These are phyloP conservation scores for Xylaria sp. DNA, from an alignment of 2,329 filamentous ascomycete genomes.

Conservation along the genomic window DNA sequence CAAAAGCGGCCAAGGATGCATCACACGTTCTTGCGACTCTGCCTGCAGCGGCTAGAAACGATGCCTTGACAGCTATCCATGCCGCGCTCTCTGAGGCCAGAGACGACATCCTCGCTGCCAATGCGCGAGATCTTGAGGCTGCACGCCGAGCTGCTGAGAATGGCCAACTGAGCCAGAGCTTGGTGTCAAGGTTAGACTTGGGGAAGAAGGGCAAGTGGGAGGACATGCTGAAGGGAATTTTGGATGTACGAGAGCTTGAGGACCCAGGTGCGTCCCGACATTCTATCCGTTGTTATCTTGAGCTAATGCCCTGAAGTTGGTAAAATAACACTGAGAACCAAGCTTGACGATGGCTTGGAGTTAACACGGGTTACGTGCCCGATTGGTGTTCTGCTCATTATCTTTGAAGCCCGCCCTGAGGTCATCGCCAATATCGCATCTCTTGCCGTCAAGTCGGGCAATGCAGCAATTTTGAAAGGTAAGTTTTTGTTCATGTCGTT, in stretches of 20 bases:
- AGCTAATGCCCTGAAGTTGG: slow-evolving; percentile 69
- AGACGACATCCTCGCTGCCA: slow-evolving; percentile 84
- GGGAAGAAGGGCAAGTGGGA: slow-evolving; percentile 91
- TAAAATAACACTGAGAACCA: slow-evolving; percentile 82
- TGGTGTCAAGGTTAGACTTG: slow-evolving; percentile 89
- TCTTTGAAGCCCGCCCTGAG: slow-evolving; percentile 97
- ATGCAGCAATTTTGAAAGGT: slow-evolving; percentile 95
- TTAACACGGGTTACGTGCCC: slow-evolving; percentile 92
- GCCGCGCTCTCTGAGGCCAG: slow-evolving; percentile 75
- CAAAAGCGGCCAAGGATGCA: slow-evolving; percentile 79
- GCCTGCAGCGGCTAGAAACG: slow-evolving; percentile 79
- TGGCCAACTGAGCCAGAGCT: slow-evolving; percentile 80
- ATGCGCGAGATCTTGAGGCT: slow-evolving; percentile 80
- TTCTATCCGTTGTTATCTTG: not conserved
- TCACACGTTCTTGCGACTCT: slow-evolving; percentile 87
- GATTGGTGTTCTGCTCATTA: slow-evolving; percentile 97
- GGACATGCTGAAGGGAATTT: slow-evolving; percentile 95
- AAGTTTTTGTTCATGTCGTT: not conserved
- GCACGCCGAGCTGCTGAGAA: slow-evolving; percentile 78
- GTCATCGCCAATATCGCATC: slow-evolving; percentile 98
- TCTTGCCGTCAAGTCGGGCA: slow-evolving; percentile 95
- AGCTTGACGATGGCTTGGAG: slow-evolving; percentile 84
- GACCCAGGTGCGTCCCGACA: slow-evolving; percentile 75
- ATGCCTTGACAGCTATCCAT: slow-evolving; percentile 85
- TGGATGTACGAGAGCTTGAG: slow-evolving; percentile 83